phyloP scores from a whole-genome alignment of 2,329 filamentous ascomycete species.

The Xylariaceae sp. region DNA sequence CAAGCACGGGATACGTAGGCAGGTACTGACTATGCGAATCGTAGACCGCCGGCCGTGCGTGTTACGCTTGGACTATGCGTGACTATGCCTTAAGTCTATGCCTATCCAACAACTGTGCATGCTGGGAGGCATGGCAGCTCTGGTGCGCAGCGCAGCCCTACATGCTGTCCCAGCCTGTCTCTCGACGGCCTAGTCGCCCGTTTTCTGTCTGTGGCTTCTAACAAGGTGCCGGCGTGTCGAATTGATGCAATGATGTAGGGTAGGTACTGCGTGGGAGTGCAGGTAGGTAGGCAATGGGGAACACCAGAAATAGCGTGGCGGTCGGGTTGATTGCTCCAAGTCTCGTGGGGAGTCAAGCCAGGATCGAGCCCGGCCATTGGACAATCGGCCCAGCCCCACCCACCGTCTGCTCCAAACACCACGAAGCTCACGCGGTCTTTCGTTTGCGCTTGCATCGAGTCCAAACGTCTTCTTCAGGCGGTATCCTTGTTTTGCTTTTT shows the following conservation, averaged over 20 bases:
- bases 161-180: constrained; percentile 7
- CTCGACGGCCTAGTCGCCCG: constrained; percentile 12
- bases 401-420: background rate
- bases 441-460: constrained; percentile 18
- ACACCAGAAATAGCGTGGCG: constrained; percentile 6
- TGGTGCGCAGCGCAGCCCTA: constrained; percentile 16
- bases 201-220: constrained; percentile 10
- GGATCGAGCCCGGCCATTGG: background rate
- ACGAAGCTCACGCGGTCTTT: constrained; percentile 3
- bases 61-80: background rate
- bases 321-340: constrained; percentile 10
- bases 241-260: background rate
- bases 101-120: background rate
- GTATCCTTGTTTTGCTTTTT: background rate
- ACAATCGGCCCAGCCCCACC: constrained; percentile 8
- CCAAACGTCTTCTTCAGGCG: constrained; percentile 9
- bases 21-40: background rate
- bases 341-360: background rate
- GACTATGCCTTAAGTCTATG: background rate
- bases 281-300: background rate
- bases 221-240: background rate
- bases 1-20: background rate
- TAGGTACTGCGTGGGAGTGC: background rate
- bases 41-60: background rate
- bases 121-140: constrained; percentile 4